Conservation (phyloP, 768 basidiomycete genomes). For the Phallus indusiatus region DNA sequence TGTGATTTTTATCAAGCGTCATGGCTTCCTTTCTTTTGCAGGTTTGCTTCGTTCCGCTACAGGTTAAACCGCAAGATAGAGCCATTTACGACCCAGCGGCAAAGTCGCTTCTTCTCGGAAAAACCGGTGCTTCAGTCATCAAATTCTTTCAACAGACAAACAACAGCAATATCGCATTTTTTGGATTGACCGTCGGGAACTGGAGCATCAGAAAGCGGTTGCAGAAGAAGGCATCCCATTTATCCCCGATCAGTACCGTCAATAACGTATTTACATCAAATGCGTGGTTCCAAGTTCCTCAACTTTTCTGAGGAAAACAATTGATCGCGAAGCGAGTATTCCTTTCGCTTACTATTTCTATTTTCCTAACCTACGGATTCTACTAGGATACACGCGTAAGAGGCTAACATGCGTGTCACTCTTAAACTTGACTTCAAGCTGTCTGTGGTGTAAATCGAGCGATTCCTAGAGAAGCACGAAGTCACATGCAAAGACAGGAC, state of each 20-base stretch:
- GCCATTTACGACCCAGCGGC: conserved; percentile 53
- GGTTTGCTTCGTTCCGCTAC: neutral
- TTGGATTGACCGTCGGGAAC: conserved; percentile 60
- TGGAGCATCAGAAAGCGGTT: conserved; percentile 47
- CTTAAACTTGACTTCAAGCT: neutral
- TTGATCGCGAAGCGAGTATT: conserved; percentile 46
- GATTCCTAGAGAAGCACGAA: conserved; percentile 31
- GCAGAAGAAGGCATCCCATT: conserved; percentile 47
- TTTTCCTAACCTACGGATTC: neutral
- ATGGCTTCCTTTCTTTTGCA: conserved; percentile 20
- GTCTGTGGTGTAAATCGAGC: conserved; percentile 27
- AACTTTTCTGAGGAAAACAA: conserved; percentile 32
- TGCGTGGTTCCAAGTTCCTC: neutral
- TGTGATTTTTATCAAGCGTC: conserved; percentile 45
- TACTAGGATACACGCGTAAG: conserved; percentile 44
- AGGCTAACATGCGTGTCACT: neutral
- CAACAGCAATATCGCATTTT: conserved; percentile 37
- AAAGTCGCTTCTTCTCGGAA: conserved; percentile 44
- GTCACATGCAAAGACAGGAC: conserved; percentile 33
- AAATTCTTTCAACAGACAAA: conserved; percentile 34
- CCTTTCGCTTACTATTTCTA: neutral
- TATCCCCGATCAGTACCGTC: conserved; percentile 40
- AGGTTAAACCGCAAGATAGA: conserved; percentile 59
- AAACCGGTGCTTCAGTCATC: conserved; percentile 43
- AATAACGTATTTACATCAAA: neutral